Evolutionary conservation across 148 eudicot species (phyloP).

Genomic region (Chenopodium album): DNA sequence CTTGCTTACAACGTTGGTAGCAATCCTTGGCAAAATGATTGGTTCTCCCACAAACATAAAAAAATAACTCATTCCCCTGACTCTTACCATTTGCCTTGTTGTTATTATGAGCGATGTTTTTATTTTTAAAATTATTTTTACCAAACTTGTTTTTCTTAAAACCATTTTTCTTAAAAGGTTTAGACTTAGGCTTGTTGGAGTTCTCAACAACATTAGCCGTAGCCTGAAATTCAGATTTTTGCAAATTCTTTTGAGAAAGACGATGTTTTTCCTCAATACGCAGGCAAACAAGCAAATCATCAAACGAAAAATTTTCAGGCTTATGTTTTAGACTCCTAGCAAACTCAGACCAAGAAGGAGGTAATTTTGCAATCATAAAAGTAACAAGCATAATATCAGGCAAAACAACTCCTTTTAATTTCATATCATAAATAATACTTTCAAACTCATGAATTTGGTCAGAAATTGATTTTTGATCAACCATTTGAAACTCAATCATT

Average conservation of each 20-base stretch:
- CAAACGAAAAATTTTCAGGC: too few species aligned
- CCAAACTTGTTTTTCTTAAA: neutral
- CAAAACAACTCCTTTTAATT: too few species aligned
- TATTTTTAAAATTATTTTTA: neutral
- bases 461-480: too few species aligned
- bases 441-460: conserved; percentile 8
- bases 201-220: neutral
- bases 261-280: conserved; percentile 7
- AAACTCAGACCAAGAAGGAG: too few species aligned
- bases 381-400: too few species aligned
- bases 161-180: neutral
- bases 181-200: neutral
- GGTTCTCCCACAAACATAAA: neutral
- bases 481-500: too few species aligned
- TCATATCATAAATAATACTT: neutral
- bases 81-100: neutral
- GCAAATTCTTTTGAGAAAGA: neutral
- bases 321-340: too few species aligned
- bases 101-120: neutral
- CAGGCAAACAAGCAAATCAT: neutral
- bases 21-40: conserved; percentile 10
- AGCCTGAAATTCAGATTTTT: neutral
- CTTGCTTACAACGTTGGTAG: neutral
- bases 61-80: neutral
- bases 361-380: too few species aligned